Evolutionary conservation across 2,329 filamentous ascomycete genomes (phyloP).

Genomic region (Colletotrichum sp.): DNA sequence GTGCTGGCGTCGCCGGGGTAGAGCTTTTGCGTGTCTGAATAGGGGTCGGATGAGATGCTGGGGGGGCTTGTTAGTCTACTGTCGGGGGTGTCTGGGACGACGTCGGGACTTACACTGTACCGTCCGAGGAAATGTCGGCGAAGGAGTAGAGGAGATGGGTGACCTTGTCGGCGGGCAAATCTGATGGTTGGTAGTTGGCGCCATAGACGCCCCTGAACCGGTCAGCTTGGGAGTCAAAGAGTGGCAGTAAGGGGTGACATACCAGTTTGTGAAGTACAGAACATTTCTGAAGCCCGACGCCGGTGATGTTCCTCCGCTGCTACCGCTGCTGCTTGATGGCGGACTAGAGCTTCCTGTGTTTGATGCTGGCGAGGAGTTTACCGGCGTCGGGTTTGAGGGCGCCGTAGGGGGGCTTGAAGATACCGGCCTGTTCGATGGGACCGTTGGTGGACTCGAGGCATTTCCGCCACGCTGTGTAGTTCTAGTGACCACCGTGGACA

Average conservation of each 20-base stretch:
- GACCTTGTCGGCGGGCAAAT: slow-evolving; percentile 69
- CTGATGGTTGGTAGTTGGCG: slow-evolving; percentile 64
- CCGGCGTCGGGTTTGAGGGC: background rate
- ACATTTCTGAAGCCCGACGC: slow-evolving; percentile 37
- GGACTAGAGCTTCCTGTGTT: background rate
- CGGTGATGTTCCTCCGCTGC: background rate
- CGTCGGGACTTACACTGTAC: slow-evolving; percentile 44
- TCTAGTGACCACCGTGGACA: background rate
- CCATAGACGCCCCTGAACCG: slow-evolving; percentile 41
- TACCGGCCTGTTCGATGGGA: background rate
- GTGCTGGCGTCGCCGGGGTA: slow-evolving; percentile 67
- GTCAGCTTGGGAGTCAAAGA: background rate
- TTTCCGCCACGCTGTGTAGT: background rate
- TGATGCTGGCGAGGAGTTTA: background rate
- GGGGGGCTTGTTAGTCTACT: slow-evolving; percentile 19
- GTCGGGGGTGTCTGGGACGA: slow-evolving; percentile 12
- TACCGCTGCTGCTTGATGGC: background rate
- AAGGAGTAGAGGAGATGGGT: slow-evolving; percentile 75
- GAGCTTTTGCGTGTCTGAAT: slow-evolving; percentile 67
- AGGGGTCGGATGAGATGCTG: slow-evolving; percentile 61
- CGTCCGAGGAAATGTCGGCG: slow-evolving; percentile 48
- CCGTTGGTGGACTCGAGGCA: background rate
- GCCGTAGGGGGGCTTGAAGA: background rate
- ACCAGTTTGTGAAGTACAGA: slow-evolving; percentile 62
- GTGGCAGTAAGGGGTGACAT: slow-evolving; percentile 7